phyloP scores from a whole-genome alignment of 2,329 filamentous ascomycete species.

The Exophiala calicioides region DNA sequence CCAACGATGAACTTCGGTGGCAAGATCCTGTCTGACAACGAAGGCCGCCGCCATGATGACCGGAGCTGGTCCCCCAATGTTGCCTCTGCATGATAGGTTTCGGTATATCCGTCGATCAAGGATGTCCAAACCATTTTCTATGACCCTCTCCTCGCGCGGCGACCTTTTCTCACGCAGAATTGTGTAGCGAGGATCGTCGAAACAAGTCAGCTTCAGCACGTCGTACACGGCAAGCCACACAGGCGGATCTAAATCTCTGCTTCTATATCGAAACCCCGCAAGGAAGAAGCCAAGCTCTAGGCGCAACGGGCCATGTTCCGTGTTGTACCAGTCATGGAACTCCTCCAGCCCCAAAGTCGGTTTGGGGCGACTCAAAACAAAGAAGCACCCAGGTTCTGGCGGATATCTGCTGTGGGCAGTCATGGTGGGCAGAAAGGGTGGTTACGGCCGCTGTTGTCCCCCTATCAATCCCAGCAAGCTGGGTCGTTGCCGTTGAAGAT shows the following conservation, averaged over 20 bases:
- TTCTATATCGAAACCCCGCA: slow-evolving; percentile 78
- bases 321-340: slow-evolving; percentile 93
- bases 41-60: slow-evolving; percentile 6
- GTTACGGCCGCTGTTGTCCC: too few relatives aligned
- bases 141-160: slow-evolving; percentile 1
- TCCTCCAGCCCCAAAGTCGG: slow-evolving; percentile 35
- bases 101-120: slow-evolving; percentile 10
- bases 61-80: neutral
- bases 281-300: slow-evolving; percentile 71
- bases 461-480: too few relatives aligned
- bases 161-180: slow-evolving; percentile 12
- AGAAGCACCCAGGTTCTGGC: slow-evolving; percentile 5
- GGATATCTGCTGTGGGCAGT: neutral
- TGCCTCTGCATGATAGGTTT: slow-evolving; percentile 4
- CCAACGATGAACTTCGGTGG: slow-evolving; percentile 2
- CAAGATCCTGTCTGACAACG: slow-evolving; percentile 3
- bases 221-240: slow-evolving; percentile 20
- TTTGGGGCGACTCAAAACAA: slow-evolving; percentile 9
- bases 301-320: slow-evolving; percentile 82
- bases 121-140: slow-evolving; percentile 6
- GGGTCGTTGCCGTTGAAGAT: too few relatives aligned
- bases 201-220: slow-evolving; percentile 8
- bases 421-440: neutral
- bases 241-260: slow-evolving; percentile 56
- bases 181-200: slow-evolving; percentile 10